These are phyloP conservation scores for Grammothele lineata DNA, from an alignment of 768 basidiomycete species.

Conservation along the genomic window DNA sequence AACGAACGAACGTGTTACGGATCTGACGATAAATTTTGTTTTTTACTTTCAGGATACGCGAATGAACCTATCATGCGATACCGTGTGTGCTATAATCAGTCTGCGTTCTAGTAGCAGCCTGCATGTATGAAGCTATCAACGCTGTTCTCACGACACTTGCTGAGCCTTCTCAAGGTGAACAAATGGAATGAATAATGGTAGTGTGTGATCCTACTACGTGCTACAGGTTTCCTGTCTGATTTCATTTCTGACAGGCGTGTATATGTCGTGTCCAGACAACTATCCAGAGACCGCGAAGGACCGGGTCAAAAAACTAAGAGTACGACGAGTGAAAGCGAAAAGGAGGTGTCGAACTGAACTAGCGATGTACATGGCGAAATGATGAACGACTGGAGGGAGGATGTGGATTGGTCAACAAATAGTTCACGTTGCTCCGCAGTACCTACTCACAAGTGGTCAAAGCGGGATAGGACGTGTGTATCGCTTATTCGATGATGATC, in stretches of 20 bases:
- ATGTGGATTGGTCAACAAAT: too few relatives aligned
- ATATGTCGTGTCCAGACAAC: conserved; percentile 7
- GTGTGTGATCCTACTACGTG: conserved; percentile 4
- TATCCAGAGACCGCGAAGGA: not conserved
- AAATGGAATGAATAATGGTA: conserved; percentile 6
- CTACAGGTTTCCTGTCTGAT: conserved; percentile 8
- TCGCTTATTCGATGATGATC: conserved; percentile 12
- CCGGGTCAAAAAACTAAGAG: too few relatives aligned
- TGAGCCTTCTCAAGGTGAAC: too few relatives aligned
- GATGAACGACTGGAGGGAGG: not conserved
- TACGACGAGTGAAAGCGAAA: not conserved
- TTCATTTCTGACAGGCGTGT: conserved; percentile 12
- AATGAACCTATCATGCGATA: too few relatives aligned
- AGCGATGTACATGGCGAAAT: conserved; percentile 1
- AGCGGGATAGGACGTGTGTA: not conserved
- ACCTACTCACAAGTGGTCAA: not conserved
- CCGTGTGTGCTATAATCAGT: too few relatives aligned
- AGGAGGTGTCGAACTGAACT: not conserved
- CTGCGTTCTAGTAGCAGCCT: too few relatives aligned
- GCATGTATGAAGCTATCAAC: too few relatives aligned
- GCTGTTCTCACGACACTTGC: too few relatives aligned
- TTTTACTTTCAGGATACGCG: too few relatives aligned
- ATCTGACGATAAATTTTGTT: too few relatives aligned
- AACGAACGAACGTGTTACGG: too few relatives aligned
- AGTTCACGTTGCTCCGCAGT: too few relatives aligned